These are phyloP conservation scores for Globisporangium radiosum DNA, from an alignment of 352 stramenopile genomes.

Conservation along the genomic window DNA sequence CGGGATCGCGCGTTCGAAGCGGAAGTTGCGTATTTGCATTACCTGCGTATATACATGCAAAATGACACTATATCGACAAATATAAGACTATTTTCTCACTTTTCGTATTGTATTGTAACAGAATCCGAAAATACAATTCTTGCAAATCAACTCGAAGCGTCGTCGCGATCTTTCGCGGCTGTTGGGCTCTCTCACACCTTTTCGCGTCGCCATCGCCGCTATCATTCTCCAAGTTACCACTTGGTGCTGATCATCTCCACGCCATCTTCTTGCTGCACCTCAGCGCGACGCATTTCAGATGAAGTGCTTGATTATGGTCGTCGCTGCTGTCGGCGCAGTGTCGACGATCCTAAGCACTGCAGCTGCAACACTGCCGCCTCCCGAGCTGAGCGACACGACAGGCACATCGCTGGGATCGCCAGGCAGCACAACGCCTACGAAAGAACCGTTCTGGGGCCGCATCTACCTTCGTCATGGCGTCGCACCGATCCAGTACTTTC, in stretches of 20 bases:
- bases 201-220: not conserved
- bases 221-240: not conserved
- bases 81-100: too few species aligned
- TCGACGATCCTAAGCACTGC: not conserved
- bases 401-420: not conserved
- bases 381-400: not conserved
- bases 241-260: not conserved
- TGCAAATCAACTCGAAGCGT: not conserved
- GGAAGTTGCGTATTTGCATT: too few species aligned
- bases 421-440: not conserved
- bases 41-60: too few species aligned
- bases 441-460: constrained; percentile 45
- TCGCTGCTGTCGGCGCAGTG: not conserved
- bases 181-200: not conserved
- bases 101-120: too few species aligned
- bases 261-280: not conserved
- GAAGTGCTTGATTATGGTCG: not conserved
- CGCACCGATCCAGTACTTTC: constrained; percentile 71
- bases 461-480: constrained; percentile 63
- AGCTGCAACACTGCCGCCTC: not conserved
- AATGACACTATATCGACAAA: too few species aligned
- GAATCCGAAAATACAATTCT: not conserved
- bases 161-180: not conserved
- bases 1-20: too few species aligned
- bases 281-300: not conserved